Percentiles rank a stretch among this genome's conserved stretches.
Conservation (phyloP, 139 green algal species). For the Chlorella sorokiniana region DNA sequence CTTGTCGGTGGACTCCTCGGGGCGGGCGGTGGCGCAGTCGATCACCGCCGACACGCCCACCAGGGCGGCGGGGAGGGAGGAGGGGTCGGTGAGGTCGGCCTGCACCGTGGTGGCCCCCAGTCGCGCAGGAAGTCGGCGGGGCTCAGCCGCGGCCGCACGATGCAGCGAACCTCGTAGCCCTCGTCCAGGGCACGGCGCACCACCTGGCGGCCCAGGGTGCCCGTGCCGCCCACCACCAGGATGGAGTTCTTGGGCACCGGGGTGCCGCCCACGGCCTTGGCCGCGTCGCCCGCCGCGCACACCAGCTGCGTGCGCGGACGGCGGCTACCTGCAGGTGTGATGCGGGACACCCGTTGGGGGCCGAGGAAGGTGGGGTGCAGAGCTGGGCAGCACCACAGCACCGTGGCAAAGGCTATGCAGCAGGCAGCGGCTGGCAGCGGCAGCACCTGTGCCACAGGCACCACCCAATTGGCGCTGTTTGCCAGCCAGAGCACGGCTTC, state of each 20-base stretch:
- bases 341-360: too few relatives aligned
- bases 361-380: too few relatives aligned
- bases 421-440: too few relatives aligned
- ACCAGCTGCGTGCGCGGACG: background rate
- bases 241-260: constrained; percentile 85
- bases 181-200: constrained; percentile 95
- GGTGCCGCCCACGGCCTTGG: constrained; percentile 57
- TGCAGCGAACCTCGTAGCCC: constrained; percentile 97
- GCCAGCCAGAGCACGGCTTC: too few relatives aligned
- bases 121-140: constrained; percentile 98
- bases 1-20: constrained; percentile 90
- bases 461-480: too few relatives aligned
- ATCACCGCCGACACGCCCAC: constrained; percentile 96
- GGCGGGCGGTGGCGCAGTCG: constrained; percentile 95
- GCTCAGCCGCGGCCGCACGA: constrained; percentile 89
- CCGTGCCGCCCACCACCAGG: constrained; percentile 95
- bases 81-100: constrained; percentile 92
- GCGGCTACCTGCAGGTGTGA: background rate
- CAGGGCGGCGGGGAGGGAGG: constrained; percentile 92
- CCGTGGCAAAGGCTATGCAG: too few relatives aligned
- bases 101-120: constrained; percentile 97
- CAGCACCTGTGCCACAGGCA: too few relatives aligned
- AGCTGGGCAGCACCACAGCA: too few relatives aligned
- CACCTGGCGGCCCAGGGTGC: constrained; percentile 95
- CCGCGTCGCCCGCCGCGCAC: background rate